Evolutionary conservation across 2,329 filamentous ascomycete genomes (phyloP).

Genomic region (Cordyceps militaris): DNA sequence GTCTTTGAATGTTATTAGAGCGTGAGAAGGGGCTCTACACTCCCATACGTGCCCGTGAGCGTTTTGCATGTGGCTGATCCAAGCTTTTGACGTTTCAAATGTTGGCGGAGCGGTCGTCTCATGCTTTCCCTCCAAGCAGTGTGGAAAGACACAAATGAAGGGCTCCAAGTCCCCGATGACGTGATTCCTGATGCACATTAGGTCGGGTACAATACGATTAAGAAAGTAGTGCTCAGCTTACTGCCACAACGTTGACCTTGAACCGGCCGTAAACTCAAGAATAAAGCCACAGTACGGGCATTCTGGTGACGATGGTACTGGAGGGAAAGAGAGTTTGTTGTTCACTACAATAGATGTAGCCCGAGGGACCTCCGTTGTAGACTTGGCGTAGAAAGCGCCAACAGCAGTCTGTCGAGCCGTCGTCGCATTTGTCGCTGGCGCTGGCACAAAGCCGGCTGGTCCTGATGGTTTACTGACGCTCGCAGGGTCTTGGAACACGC

Average conservation of each 20-base stretch:
- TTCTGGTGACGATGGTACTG: conserved; percentile 13
- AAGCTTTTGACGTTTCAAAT: conserved; percentile 19
- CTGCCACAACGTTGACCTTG: conserved; percentile 15
- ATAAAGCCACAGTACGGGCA: conserved; percentile 20
- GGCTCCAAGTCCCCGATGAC: conserved; percentile 17
- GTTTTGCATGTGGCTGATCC: conserved; percentile 20
- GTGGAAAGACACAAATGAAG: conserved; percentile 15
- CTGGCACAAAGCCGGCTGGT: background rate
- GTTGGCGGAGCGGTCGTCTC: conserved; percentile 13
- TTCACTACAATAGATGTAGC: conserved; percentile 19
- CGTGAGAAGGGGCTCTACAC: conserved; percentile 23
- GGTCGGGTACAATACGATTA: background rate
- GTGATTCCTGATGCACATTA: conserved; percentile 14
- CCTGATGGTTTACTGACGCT: conserved; percentile 2
- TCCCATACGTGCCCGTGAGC: conserved; percentile 24
- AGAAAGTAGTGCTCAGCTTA: conserved; percentile 6
- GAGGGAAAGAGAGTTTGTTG: conserved; percentile 18
- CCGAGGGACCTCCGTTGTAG: conserved; percentile 16
- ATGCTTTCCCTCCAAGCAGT: conserved; percentile 12
- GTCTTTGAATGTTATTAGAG: conserved; percentile 20
- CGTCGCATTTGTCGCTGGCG: conserved; percentile 17
- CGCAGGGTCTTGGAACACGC: conserved; percentile 10
- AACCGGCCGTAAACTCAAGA: conserved; percentile 14
- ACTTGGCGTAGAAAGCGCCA: conserved; percentile 16
- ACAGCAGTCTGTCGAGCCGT: conserved; percentile 20